phyloP scores from a whole-genome alignment of 495 filamentous ascomycete genomes.

The Neurospora discreta region DNA sequence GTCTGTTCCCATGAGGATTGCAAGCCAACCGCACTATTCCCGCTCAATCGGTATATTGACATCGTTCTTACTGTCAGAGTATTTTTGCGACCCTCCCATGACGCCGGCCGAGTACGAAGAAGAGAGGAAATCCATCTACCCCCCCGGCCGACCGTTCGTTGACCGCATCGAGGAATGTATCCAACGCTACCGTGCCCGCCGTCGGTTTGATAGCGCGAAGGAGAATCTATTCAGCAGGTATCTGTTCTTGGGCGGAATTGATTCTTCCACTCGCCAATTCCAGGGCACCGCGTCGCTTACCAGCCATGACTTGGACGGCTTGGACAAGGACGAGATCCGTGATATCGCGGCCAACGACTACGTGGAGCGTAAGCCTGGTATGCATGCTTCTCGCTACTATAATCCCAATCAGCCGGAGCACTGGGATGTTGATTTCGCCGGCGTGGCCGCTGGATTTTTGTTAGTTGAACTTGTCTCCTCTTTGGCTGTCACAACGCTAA shows the following conservation, averaged over 20 bases:
- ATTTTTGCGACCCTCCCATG: slow-evolving; percentile 65
- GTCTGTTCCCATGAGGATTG: not conserved
- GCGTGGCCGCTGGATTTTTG: slow-evolving; percentile 69
- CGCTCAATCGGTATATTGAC: not conserved
- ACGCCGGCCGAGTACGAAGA: slow-evolving; percentile 53
- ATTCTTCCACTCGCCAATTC: slow-evolving; percentile 54
- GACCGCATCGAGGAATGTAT: slow-evolving; percentile 75
- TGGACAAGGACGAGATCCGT: slow-evolving; percentile 49
- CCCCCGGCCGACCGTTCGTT: slow-evolving; percentile 15
- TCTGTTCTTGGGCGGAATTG: slow-evolving; percentile 74
- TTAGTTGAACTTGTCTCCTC: slow-evolving; percentile 24
- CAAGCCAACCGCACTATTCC: not conserved
- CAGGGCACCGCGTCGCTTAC: slow-evolving; percentile 45
- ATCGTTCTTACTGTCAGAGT: slow-evolving; percentile 36
- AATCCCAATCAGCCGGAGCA: slow-evolving; percentile 32
- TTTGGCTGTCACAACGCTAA: not conserved
- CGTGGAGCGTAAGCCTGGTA: slow-evolving; percentile 27
- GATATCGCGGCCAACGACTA: slow-evolving; percentile 49
- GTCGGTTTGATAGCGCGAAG: slow-evolving; percentile 55
- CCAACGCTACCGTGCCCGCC: slow-evolving; percentile 63
- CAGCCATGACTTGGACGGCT: slow-evolving; percentile 41
- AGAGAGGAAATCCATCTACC: slow-evolving; percentile 32
- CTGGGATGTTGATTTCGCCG: slow-evolving; percentile 74
- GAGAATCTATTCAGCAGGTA: slow-evolving; percentile 65
- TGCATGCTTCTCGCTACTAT: slow-evolving; percentile 27